phyloP scores from a whole-genome alignment of 495 filamentous ascomycete species.

The Aspergillus saccharolyticus region DNA sequence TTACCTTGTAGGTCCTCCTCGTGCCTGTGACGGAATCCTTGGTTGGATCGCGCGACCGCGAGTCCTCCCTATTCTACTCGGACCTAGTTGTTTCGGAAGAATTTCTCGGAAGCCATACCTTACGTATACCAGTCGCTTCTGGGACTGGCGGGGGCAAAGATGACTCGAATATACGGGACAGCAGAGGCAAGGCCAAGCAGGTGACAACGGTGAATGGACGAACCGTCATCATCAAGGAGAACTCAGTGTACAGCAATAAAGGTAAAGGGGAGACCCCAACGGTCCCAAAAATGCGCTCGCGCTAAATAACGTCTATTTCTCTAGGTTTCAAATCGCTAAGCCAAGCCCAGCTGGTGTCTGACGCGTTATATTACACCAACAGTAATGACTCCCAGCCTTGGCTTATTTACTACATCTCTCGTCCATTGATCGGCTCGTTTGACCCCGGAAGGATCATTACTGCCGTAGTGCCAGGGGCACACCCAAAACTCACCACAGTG shows the following conservation, averaged over 20 bases:
- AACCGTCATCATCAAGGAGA: constrained; percentile 92
- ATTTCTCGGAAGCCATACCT: constrained; percentile 93
- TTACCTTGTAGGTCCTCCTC: constrained; percentile 64
- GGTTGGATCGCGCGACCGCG: constrained; percentile 81
- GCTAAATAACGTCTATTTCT: constrained; percentile 13
- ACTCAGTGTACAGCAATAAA: constrained; percentile 91
- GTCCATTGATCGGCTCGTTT: constrained; percentile 79
- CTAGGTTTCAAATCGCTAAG: constrained; percentile 87
- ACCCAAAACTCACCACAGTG: constrained; percentile 25
- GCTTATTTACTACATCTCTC: constrained; percentile 95
- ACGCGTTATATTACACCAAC: constrained; percentile 84
- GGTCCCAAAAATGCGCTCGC: not conserved
- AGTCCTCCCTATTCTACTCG: constrained; percentile 68
- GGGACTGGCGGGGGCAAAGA: constrained; percentile 58
- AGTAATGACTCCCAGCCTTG: constrained; percentile 79
- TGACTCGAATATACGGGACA: constrained; percentile 75
- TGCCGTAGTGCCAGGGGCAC: constrained; percentile 49
- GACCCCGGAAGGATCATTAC: constrained; percentile 65
- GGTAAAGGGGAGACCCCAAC: constrained; percentile 50
- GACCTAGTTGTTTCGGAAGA: constrained; percentile 87
- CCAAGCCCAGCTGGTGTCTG: constrained; percentile 83
- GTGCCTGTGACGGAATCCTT: constrained; percentile 91
- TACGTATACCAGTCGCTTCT: constrained; percentile 67
- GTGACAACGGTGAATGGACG: constrained; percentile 88
- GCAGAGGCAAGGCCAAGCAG: constrained; percentile 86